Percentiles rank a stretch among this genome's conserved stretches.
These are phyloP conservation scores for Mucor indicus DNA, from an alignment of 371 early-diverging fungal species.

Conservation along the genomic window DNA sequence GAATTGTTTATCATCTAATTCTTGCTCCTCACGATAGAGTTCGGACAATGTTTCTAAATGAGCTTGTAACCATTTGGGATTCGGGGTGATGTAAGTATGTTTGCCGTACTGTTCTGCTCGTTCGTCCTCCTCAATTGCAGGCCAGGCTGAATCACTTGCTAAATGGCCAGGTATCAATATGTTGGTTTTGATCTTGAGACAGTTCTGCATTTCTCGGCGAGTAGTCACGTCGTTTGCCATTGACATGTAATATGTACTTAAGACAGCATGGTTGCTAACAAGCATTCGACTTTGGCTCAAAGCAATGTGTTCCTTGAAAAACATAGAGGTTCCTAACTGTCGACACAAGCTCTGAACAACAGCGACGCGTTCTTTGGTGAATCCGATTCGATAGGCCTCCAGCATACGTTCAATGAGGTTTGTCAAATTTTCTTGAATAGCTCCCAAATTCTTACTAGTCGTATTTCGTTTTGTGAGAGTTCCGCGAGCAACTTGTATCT, in stretches of 20 bases:
- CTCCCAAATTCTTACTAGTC: constrained; percentile 1
- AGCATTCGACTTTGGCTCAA: constrained; percentile 4
- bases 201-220: constrained; percentile 53
- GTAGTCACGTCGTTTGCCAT: constrained; percentile 49
- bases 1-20: constrained; percentile 36
- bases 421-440: constrained; percentile 16
- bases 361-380: constrained; percentile 6
- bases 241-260: constrained; percentile 39
- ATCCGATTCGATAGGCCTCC: constrained; percentile 16
- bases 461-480: not conserved
- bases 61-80: constrained; percentile 22
- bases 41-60: constrained; percentile 29
- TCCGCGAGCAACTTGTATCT: constrained; percentile 4
- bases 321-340: constrained; percentile 13
- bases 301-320: constrained; percentile 20
- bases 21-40: constrained; percentile 35
- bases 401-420: constrained; percentile 20
- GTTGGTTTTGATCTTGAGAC: constrained; percentile 10
- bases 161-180: not conserved
- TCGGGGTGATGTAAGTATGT: not conserved
- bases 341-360: constrained; percentile 22
- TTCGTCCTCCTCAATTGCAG: constrained; percentile 7
- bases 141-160: constrained; percentile 32
- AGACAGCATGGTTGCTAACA: constrained; percentile 14
- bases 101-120: not conserved